A percentile compares a stretch with the other conserved stretches of the same genome.
Evolutionary conservation across 257 asterid species (phyloP).

Genomic region (Solanum lignicaule): DNA sequence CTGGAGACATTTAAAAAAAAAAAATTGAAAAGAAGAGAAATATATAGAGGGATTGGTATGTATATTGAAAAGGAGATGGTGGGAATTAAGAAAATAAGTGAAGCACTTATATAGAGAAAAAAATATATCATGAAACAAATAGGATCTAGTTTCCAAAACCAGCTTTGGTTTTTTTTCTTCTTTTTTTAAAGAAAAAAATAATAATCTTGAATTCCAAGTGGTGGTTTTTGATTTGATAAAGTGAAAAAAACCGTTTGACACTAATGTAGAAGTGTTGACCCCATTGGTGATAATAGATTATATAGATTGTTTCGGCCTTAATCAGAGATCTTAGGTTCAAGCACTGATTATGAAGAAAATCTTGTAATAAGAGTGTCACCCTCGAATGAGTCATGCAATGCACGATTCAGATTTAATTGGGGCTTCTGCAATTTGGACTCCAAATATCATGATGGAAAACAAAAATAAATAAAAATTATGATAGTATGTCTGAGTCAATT

Average conservation of each 20-base stretch:
- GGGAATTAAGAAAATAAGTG: constrained; percentile 15
- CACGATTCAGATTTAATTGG: no score
- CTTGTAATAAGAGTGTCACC: no score
- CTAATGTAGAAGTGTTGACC: not conserved
- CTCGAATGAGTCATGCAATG: no score
- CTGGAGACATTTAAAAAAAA: constrained; percentile 41
- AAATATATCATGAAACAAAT: not conserved
- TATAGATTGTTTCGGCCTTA: no score
- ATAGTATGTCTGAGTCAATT: no score
- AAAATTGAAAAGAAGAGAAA: no score
- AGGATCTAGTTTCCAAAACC: constrained; percentile 26
- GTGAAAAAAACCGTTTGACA: constrained; percentile 41
- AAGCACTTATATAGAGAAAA: constrained; percentile 26
- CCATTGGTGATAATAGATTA: not conserved
- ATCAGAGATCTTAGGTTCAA: no score
- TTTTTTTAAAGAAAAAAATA: not conserved
- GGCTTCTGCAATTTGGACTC: no score
- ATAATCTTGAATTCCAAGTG: not conserved
- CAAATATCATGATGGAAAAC: no score
- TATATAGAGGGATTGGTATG: not conserved
- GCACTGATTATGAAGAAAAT: no score
- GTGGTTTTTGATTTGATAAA: constrained; percentile 12
- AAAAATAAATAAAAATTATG: no score
- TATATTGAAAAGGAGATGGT: constrained; percentile 4
- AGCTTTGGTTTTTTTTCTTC: not conserved